These are phyloP conservation scores for Chlamydomonas urium DNA, from an alignment of 139 green algal species.

Conservation along the genomic window DNA sequence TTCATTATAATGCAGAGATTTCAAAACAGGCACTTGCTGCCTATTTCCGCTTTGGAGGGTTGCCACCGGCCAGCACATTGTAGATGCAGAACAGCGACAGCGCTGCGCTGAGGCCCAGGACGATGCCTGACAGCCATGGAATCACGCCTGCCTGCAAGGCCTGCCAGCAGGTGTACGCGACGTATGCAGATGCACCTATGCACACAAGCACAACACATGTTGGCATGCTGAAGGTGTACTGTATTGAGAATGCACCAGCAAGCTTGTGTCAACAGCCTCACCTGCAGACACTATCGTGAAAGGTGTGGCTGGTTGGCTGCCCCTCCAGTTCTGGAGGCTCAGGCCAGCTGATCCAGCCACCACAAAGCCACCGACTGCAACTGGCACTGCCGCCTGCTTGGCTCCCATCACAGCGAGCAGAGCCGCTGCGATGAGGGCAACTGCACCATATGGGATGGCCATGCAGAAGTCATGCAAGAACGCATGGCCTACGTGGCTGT, in stretches of 20 bases:
- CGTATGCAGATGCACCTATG: background rate
- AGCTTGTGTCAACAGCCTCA: constrained; percentile 2
- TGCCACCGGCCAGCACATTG: constrained; percentile 17
- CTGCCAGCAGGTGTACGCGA: background rate
- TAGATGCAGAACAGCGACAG: constrained; percentile 31
- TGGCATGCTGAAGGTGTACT: background rate
- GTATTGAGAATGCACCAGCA: background rate
- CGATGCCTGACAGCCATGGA: background rate
- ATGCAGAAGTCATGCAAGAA: constrained; percentile 86
- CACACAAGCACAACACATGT: background rate
- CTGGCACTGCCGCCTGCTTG: constrained; percentile 20
- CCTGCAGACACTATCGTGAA: constrained; percentile 49
- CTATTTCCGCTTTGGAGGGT: background rate
- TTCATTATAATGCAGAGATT: background rate
- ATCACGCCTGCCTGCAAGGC: background rate
- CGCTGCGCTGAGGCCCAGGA: background rate
- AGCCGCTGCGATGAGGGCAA: constrained; percentile 46
- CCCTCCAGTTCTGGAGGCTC: constrained; percentile 55
- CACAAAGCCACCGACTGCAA: constrained; percentile 21
- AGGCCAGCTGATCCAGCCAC: constrained; percentile 27
- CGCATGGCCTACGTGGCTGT: constrained; percentile 43
- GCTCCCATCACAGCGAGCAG: constrained; percentile 27
- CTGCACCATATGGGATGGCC: constrained; percentile 65
- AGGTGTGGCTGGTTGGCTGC: constrained; percentile 18
- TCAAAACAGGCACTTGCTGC: background rate